Conservation (phyloP, 805 yeast species). For the Lipomyces anomalus region DNA sequence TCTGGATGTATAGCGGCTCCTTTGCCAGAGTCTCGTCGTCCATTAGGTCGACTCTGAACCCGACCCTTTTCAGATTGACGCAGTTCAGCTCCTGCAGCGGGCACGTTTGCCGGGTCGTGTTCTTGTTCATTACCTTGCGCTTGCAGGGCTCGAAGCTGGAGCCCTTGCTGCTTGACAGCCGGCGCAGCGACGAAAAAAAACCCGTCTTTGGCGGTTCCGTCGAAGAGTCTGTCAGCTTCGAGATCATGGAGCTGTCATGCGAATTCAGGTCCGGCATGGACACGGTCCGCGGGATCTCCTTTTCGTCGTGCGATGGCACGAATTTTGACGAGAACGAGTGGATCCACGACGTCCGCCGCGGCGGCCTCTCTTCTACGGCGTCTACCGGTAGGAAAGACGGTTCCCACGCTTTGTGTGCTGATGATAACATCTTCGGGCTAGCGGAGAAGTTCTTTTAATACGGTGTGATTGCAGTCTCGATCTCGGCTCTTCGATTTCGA, state of each 20-base stretch:
- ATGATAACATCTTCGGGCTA: too few relatives aligned
- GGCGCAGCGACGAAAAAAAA: slow-evolving; percentile 8
- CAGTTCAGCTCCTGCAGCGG: slow-evolving; percentile 15
- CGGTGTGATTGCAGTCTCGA: too few relatives aligned
- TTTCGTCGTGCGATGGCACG: not conserved
- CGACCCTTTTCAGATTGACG: slow-evolving; percentile 15
- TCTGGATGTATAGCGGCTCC: slow-evolving; percentile 20
- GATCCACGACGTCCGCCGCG: slow-evolving; percentile 16
- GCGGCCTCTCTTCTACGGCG: too few relatives aligned
- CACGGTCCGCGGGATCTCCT: slow-evolving; percentile 1
- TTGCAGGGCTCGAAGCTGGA: not conserved
- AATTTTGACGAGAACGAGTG: slow-evolving; percentile 9
- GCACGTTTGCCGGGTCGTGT: slow-evolving; percentile 11
- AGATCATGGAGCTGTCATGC: not conserved
- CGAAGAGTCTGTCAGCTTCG: slow-evolving; percentile 2
- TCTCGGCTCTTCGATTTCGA: too few relatives aligned
- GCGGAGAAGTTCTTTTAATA: too few relatives aligned
- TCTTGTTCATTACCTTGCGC: slow-evolving; percentile 20
- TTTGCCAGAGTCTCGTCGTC: slow-evolving; percentile 18
- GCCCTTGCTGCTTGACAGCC: slow-evolving; percentile 8
- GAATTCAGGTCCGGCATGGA: not conserved
- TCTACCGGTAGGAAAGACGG: too few relatives aligned
- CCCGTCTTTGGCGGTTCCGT: not conserved
- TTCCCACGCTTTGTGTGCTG: too few relatives aligned
- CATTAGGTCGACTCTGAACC: slow-evolving; percentile 20